Evolutionary conservation across 176 grass and related monocot species (phyloP), one percentile per base, ranked within the genome.

Genomic region (Olyra latifolia): DNA sequence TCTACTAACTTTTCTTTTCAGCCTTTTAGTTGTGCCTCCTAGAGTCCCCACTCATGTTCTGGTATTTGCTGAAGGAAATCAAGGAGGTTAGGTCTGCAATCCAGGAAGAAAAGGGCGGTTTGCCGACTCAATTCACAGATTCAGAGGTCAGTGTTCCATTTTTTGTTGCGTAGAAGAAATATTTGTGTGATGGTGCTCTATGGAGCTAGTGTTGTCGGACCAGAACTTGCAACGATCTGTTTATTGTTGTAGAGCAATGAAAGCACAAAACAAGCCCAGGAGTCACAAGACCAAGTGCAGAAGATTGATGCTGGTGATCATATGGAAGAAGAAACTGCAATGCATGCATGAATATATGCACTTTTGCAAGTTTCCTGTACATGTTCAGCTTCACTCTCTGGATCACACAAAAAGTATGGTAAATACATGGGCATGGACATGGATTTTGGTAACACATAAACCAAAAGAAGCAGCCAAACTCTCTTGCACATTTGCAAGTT

Each of bases 51-150:
- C 17, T 11, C 62, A 47, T 28, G 20, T 47, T 20, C 10, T 78
- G 0, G 4, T 32, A 56, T 76, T 24, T 84, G 46, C 40, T 66
- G 4, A 64, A 96, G 93, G 85, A 96, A 86, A 78, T 93, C 49
- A 84, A 82, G 66, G 93, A 90, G 28, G 29, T 90, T 17, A 91
- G 60, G 24, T 76, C 69, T 48, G 82, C 50, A 2, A 62, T 93
- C 58, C 74, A 91, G 74, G 38, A 83, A 23, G 82, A 85, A 25
- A 87, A 93, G 80, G 63, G 11, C 13, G 60, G 67, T 62, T 69
- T 75, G 75, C 69, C 71, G 27, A 30, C 50, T 39, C 66, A 39
- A 3, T 56, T 61, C 27, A 66, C 43, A 66, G 77, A 73, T 46
- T 87, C 38, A 14, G 84, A 63, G 10, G 10, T 35, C 32, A 4